Conservation (phyloP, 352 stramenopile species). For the Phytophthora sansomeana region DNA sequence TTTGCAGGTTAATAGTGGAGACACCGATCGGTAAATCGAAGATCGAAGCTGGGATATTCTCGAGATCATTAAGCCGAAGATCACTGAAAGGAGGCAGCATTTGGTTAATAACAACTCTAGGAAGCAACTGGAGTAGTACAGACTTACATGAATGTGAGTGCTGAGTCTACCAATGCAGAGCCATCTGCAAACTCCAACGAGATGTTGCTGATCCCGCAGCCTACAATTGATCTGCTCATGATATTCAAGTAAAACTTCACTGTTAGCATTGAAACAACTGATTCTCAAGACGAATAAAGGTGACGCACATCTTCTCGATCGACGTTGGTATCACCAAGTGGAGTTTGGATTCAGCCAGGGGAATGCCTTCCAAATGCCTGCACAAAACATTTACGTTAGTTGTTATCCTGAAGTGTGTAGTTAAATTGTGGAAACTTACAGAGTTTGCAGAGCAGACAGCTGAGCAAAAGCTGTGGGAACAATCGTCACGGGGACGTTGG, state of each 20-base stretch:
- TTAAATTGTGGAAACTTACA: constrained; percentile 43
- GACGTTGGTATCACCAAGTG: constrained; percentile 54
- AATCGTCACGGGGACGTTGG: constrained; percentile 45
- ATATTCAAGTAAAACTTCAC: not conserved
- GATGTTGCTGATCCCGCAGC: constrained; percentile 49
- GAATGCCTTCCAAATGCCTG: constrained; percentile 56
- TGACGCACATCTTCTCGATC: constrained; percentile 53
- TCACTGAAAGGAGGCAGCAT: constrained; percentile 37
- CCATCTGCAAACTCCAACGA: constrained; percentile 52
- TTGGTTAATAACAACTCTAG: not conserved
- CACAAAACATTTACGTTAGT: constrained; percentile 6
- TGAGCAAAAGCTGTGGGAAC: constrained; percentile 46
- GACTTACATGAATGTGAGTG: constrained; percentile 41
- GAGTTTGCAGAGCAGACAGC: constrained; percentile 44
- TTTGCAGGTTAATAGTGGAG: constrained; percentile 49
- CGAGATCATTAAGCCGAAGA: constrained; percentile 51
- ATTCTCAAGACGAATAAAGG: not conserved
- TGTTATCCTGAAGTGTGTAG: not conserved
- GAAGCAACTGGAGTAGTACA: not conserved
- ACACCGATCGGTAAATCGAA: constrained; percentile 16
- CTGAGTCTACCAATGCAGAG: constrained; percentile 23
- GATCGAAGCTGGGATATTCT: constrained; percentile 17
- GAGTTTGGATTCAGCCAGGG: constrained; percentile 39
- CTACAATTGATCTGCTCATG: constrained; percentile 43
- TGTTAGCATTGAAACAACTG: constrained; percentile 3